A percentile compares a stretch with the other conserved stretches of the same genome.
phyloP scores from a whole-genome alignment of 495 filamentous ascomycete species.

The Parmelia sp. region DNA sequence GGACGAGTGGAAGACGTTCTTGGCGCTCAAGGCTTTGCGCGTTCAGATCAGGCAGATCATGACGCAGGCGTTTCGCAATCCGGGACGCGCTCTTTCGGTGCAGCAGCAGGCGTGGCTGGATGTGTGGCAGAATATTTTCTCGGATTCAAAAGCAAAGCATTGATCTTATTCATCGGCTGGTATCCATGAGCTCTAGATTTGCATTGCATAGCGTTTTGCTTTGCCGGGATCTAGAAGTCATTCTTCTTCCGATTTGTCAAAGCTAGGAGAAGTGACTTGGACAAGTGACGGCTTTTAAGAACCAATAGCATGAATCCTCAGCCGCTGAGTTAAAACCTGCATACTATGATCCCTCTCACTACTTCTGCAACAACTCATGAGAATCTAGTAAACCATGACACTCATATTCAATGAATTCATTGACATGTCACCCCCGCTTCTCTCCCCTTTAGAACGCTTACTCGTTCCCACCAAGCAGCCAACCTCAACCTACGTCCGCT shows the following conservation, averaged over 20 bases:
- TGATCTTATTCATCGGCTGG: background rate
- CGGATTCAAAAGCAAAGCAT: background rate
- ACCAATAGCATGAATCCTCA: background rate
- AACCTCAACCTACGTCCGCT: background rate
- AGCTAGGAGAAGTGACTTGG: background rate
- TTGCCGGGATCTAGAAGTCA: background rate
- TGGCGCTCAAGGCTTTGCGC: conserved; percentile 74
- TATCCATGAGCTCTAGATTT: background rate
- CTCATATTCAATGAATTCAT: background rate
- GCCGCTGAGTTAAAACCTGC: background rate
- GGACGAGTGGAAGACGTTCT: conserved; percentile 83
- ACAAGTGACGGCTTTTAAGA: background rate
- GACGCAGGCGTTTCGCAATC: conserved; percentile 60
- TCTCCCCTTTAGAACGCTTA: background rate
- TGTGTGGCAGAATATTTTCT: conserved; percentile 46
- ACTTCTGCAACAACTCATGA: background rate
- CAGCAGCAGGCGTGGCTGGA: conserved; percentile 71
- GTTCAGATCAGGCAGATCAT: conserved; percentile 62
- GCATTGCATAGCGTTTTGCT: background rate
- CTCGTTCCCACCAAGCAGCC: conserved; percentile 3
- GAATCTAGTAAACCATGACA: background rate
- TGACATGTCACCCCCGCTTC: background rate
- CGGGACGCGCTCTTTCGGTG: conserved; percentile 59
- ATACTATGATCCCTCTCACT: background rate
- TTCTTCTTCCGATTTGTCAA: background rate